Evolutionary conservation across 2,329 filamentous ascomycete genomes (phyloP), one percentile per base, ranked within the genome.

Genomic region (Sporothrix pallida): DNA sequence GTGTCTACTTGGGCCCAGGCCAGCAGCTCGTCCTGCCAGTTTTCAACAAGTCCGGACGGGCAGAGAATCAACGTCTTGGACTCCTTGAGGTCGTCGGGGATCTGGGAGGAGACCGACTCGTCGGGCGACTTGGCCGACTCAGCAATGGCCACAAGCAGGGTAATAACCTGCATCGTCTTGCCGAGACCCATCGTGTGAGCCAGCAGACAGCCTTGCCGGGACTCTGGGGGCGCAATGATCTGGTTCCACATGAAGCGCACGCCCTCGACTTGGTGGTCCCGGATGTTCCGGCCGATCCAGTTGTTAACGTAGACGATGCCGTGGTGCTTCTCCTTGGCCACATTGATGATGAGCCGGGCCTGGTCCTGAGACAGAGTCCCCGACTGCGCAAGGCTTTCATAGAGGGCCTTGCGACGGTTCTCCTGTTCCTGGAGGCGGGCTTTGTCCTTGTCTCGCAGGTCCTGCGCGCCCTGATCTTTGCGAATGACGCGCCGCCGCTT

Each of bases 151-250:
- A 92, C 87, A 6, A 98, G 86, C n/a, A 97, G 83, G 0, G 93
- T 92, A 74, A 97, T 93, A 6, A 94, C 89, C 83, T 97, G 94
- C 91, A 97, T 94, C 0, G 94, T 97, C 83, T 97, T 98, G 17
- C 94, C 94, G 2, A 97, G 83, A 1, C 95, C 95, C 94, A 97
- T 97, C 0, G 93, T 93, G 80, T 97, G 94, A 6, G 94, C 92
- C 23, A 97, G 85, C 13, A 97, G 86, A 79, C 93, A 97, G 2
- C 94, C 94, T 80, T 94, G 90, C 20, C 86, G 86, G 5, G 84
- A 83, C 3, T 86, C 83, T 1, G 84, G 80, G 72, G 90, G 87
- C 46, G 87, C 86, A 6, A 95, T 88, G 62, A 97, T 84, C 76
- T 95, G 92, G 77, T 94, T 90, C 94, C 95, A 98, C 85, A 98